phyloP scores from a whole-genome alignment of 257 asterid genomes.

The Solanum piurae region DNA sequence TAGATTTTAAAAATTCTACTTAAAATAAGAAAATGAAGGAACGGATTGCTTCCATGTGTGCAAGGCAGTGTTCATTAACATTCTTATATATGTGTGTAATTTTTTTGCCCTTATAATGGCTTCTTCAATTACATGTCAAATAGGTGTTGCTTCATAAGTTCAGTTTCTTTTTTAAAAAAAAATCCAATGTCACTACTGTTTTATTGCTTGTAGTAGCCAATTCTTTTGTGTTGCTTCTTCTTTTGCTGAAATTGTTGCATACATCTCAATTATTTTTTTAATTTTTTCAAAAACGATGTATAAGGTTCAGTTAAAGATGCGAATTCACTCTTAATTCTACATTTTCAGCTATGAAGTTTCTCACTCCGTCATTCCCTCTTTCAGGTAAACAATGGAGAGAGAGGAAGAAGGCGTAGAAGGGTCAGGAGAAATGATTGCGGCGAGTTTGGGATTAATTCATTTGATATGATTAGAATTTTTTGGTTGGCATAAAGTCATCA shows the following conservation, averaged over 20 bases:
- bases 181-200: too few species aligned
- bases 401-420: neutral
- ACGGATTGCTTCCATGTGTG: neutral
- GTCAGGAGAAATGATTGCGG: neutral
- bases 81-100: neutral
- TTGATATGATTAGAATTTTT: neutral
- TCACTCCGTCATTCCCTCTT: neutral
- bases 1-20: neutral
- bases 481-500: neutral
- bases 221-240: too few species aligned
- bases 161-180: too few species aligned
- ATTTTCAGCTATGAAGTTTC: neutral
- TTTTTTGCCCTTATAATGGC: too few species aligned
- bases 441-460: neutral
- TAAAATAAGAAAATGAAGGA: neutral
- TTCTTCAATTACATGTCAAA: too few species aligned
- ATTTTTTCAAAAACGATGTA: too few species aligned
- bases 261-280: too few species aligned
- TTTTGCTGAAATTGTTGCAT: too few species aligned
- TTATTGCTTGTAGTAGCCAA: too few species aligned
- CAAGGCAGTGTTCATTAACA: neutral
- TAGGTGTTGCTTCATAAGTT: too few species aligned
- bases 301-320: too few species aligned
- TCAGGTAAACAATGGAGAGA: neutral
- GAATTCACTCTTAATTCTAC: neutral